Evolutionary conservation across 768 basidiomycete genomes (phyloP).

Genomic region (Crassisporium funariophilum): DNA sequence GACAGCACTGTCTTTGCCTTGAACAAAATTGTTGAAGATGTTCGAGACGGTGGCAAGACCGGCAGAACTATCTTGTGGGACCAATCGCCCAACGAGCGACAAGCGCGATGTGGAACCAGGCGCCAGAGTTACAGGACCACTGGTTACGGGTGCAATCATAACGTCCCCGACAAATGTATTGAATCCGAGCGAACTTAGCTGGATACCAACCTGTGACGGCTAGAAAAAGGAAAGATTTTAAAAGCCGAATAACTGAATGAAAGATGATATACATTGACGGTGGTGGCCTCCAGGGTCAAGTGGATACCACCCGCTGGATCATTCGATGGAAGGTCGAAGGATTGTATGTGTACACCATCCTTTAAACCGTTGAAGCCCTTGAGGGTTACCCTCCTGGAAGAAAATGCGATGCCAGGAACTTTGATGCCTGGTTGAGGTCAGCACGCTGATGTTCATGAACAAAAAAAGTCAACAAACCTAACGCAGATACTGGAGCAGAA

Average conservation of each 20-base stretch:
- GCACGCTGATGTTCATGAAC: not conserved
- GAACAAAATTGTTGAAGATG: conserved; percentile 74
- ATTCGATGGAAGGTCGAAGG: conserved; percentile 70
- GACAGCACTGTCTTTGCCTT: conserved; percentile 63
- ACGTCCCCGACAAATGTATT: conserved; percentile 53
- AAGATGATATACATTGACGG: conserved; percentile 53
- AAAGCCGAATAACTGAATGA: not conserved
- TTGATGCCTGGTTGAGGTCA: conserved; percentile 46
- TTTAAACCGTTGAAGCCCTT: conserved; percentile 73
- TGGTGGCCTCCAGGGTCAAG: conserved; percentile 60
- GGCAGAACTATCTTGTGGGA: conserved; percentile 55
- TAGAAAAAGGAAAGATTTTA: conserved; percentile 23
- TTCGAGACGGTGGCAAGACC: conserved; percentile 61
- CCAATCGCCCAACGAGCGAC: conserved; percentile 60
- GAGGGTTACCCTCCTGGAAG: conserved; percentile 59
- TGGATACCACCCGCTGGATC: conserved; percentile 74
- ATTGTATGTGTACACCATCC: conserved; percentile 60
- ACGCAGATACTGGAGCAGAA: conserved; percentile 48
- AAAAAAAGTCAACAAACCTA: conserved; percentile 41
- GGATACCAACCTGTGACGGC: conserved; percentile 78
- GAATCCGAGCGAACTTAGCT: conserved; percentile 62
- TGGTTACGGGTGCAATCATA: conserved; percentile 61
- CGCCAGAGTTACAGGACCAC: conserved; percentile 52
- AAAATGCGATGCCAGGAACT: conserved; percentile 55
- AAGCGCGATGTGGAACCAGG: conserved; percentile 56